A percentile compares a stretch with the other conserved stretches of the same genome.
phyloP scores from a whole-genome alignment of 2,329 filamentous ascomycete species.

The Aureobasidium vineae region DNA sequence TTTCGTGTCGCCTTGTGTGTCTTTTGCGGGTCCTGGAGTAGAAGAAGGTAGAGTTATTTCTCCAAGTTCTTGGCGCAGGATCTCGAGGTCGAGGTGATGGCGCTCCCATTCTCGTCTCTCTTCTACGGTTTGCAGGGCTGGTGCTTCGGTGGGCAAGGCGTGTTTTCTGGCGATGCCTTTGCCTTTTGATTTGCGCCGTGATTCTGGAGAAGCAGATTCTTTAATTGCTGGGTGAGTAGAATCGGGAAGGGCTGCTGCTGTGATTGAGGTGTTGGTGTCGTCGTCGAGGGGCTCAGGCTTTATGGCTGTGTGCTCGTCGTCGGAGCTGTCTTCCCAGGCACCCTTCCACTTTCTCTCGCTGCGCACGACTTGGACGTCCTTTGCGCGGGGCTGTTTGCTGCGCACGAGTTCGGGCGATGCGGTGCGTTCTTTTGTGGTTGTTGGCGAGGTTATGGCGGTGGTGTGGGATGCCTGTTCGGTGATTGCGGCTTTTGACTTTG shows the following conservation, averaged over 20 bases:
- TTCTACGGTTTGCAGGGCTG: conserved; percentile 51
- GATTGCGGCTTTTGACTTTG: conserved; percentile 31
- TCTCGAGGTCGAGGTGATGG: conserved; percentile 47
- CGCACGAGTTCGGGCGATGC: conserved; percentile 32
- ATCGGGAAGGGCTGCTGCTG: background rate
- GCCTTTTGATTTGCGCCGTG: conserved; percentile 16
- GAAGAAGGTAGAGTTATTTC: conserved; percentile 34
- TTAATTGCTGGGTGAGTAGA: conserved; percentile 27
- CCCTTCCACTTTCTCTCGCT: conserved; percentile 46
- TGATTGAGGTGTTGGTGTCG: conserved; percentile 21
- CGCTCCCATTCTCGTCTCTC: conserved; percentile 53
- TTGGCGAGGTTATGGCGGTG: background rate
- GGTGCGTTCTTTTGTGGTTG: conserved; percentile 26
- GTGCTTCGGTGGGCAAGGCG: conserved; percentile 21
- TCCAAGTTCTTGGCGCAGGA: conserved; percentile 51
- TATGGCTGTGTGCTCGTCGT: conserved; percentile 42
- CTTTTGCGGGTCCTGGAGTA: conserved; percentile 29
- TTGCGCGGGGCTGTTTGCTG: conserved; percentile 41
- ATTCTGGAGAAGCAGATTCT: conserved; percentile 21
- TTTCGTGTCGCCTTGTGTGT: conserved; percentile 44
- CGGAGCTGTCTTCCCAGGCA: conserved; percentile 44
- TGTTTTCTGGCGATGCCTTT: background rate
- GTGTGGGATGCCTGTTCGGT: conserved; percentile 21
- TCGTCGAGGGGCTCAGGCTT: conserved; percentile 55
- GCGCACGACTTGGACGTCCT: conserved; percentile 46